Evolutionary conservation across 2,329 filamentous ascomycete species (phyloP), one percentile per base, ranked within the genome.

Genomic region (Elsinoe ampelina): DNA sequence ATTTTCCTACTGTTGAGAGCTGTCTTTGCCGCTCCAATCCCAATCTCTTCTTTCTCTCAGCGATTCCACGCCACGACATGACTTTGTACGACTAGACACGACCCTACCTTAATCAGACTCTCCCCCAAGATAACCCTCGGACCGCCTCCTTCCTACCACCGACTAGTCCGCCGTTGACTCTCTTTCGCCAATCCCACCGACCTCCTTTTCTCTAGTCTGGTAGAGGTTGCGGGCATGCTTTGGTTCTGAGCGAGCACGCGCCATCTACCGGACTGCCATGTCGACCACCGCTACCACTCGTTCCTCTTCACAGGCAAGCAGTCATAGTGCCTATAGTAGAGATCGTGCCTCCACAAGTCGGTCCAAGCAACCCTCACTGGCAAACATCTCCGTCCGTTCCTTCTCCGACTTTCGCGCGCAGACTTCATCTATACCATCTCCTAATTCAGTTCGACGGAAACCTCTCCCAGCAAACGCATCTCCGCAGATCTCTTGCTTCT

Each of bases 391-490:
- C 52, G 66, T 73, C 51, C 69, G 70, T 59, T 72, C 73, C 45
- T 75, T 75, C 64, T 70, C 72, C 57, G 66, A 70, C 59, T 75
- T 75, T 64, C 71, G 70, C 54, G 69, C 71, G 34, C 70, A 72
- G 61, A 65, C 71, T 39, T 70, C 70, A 41, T 70, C 71, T 62
- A 71, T 73, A 59, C 68, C 72, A 58, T 65, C 68, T 58, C 66
- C 72, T 39, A 72, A 74, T 60, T 71, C 73, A 56, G 71, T 80
- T 58, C 74, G 74, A 63, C 73, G 78, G 62, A 81, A 81, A 67
- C 78, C 79, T 63, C 68, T 82, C 60, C 79, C 79, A 60, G 68
- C 72, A 59, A 74, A 73, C 69, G 71, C 72, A 60, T 75, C 77
- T 54, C 73, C 77, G 61, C 67, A 77, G 57, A 70, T 75, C 58